Evolutionary conservation across 768 basidiomycete genomes (phyloP), one percentile per base, ranked within the genome.

Genomic region (Tubosaeta brunneosetosa): DNA sequence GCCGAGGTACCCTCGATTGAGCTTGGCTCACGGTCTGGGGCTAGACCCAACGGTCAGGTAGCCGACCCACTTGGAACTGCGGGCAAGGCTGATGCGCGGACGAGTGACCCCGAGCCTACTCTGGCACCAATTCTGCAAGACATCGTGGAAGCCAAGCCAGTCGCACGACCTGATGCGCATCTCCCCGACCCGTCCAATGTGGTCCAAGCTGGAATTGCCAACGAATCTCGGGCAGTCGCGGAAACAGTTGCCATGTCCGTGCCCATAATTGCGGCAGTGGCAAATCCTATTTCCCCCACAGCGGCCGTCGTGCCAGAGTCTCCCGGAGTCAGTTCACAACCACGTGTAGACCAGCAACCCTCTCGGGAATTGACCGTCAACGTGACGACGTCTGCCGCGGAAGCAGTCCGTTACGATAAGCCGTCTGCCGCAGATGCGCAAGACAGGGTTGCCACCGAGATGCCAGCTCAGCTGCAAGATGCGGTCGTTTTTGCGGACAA

Each of bases 1-100:
- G 26, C 26, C 11, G 33, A 60, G 54, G 53, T 13, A 45, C 50
- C 53, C 50, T 62, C 63, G 52, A 27, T 50, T 41, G 60, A 67
- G 53, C 50, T 32, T 52, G 36, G 37, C 44, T 38, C 54, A 52
- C 61, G 42, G 19, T 55, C 63, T 41, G 46, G 47, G 37, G 41
- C 3, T 9, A 25, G 16, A 9, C 50, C 29, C 29, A 29, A 29
- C 8, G 27, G 27, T 38, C 14, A 36, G 29, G 37, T 34, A 6
- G n/a, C 42, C 27, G 49, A 42, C 38, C 25, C 42, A 22, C 25
- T 49, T 32, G 31, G 47, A 52, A 33, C 38, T 25, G 29, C 50
- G 50, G 52, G 45, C 50, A 41, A 40, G 36, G 32, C 44, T 44
- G 22, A 37, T 31, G 32, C 26, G n/a, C 50, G 0, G 0, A 14